Conservation (phyloP, 2,329 filamentous ascomycete species). For the Colletotrichum musae region DNA sequence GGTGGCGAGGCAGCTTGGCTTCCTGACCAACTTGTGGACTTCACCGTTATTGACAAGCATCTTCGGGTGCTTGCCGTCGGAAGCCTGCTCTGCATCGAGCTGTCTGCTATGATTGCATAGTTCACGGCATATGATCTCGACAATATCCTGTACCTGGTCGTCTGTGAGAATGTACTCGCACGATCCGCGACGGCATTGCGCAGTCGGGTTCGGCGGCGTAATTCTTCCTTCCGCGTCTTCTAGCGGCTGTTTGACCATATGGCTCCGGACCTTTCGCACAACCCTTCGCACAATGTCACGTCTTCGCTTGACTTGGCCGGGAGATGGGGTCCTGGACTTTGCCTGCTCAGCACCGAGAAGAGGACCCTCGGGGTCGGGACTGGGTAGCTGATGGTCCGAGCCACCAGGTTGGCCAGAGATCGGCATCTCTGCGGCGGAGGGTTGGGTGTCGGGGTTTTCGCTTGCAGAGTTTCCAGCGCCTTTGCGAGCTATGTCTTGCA, state of each 20-base stretch:
- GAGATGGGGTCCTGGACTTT: no score
- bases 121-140: constrained; percentile 28
- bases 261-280: constrained; percentile 16
- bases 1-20: constrained; percentile 37
- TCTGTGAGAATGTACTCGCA: constrained; percentile 30
- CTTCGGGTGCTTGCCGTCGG: neutral
- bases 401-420: no score
- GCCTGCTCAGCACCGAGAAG: no score
- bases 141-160: constrained; percentile 23
- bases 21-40: neutral
- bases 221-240: no score
- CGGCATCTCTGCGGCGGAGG: no score
- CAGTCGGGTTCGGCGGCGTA: neutral
- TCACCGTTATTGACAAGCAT: no score
- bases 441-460: neutral
- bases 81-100: neutral
- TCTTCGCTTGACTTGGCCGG: neutral
- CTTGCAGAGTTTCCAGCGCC: neutral
- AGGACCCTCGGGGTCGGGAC: no score
- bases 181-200: neutral
- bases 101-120: constrained; percentile 10
- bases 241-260: neutral
- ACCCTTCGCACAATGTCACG: neutral
- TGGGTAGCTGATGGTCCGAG: no score
- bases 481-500: neutral